Evolutionary conservation across 257 asterid species (phyloP).

Genomic region (Przewalskia tangutica): DNA sequence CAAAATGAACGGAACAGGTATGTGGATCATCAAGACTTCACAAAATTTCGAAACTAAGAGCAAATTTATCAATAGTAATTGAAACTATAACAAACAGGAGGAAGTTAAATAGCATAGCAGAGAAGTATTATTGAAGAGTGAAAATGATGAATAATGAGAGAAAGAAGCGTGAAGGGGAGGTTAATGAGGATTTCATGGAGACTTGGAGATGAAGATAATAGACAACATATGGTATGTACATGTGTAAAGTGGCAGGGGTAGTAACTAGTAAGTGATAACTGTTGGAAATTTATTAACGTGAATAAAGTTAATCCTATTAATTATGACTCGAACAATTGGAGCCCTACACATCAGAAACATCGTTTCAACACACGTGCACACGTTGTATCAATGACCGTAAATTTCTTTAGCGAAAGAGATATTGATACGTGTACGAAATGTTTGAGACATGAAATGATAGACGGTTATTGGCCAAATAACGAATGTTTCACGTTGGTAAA

Average conservation of each 20-base stretch:
- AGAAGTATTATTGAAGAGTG: background rate
- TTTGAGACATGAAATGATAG: no score
- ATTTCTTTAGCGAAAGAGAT: no score
- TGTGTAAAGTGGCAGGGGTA: background rate
- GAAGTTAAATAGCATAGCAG: background rate
- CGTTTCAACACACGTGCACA: no score
- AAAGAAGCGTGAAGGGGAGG: background rate
- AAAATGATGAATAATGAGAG: background rate
- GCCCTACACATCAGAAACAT: no score
- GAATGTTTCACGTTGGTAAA: no score
- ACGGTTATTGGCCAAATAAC: no score
- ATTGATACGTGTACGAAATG: no score
- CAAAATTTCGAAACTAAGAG: background rate
- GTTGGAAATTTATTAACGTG: no score
- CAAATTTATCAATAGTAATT: background rate
- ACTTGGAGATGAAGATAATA: background rate
- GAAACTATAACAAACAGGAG: background rate
- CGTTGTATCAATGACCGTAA: no score
- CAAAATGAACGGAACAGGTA: background rate
- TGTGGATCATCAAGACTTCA: background rate
- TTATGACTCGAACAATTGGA: no score
- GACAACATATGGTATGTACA: background rate
- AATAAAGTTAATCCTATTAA: no score
- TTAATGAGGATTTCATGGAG: background rate
- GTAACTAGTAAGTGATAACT: background rate